Conservation (phyloP, 768 basidiomycete species). For the Clitopilus passeckerianus region DNA sequence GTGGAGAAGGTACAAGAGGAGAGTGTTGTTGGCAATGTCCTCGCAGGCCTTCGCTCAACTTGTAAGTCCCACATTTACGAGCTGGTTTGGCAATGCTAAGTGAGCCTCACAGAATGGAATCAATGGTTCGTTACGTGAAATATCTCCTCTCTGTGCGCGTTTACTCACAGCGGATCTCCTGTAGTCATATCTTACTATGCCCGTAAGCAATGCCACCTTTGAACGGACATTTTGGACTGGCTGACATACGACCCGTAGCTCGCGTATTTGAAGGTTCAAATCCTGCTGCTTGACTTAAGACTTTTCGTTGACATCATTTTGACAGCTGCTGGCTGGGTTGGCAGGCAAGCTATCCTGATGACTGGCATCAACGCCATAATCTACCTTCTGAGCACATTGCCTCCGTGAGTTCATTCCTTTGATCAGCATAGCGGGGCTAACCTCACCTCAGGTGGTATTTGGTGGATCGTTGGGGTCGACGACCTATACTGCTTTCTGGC, state of each 20-base stretch:
- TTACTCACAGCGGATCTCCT: background rate
- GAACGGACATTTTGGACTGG: conserved; percentile 4
- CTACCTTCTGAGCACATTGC: conserved; percentile 74
- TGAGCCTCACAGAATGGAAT: conserved; percentile 72
- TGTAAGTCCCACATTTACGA: conserved; percentile 5
- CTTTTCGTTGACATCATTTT: too few species aligned
- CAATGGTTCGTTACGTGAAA: conserved; percentile 58
- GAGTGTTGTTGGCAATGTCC: conserved; percentile 93
- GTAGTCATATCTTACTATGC: conserved; percentile 92
- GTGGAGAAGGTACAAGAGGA: conserved; percentile 83
- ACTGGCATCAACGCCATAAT: conserved; percentile 89
- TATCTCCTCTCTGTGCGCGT: background rate
- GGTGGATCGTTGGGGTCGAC: conserved; percentile 87
- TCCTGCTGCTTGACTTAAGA: too few species aligned
- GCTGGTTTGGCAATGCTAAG: background rate
- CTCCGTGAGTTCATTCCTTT: conserved; percentile 53
- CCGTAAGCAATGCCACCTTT: conserved; percentile 45
- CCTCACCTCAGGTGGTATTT: conserved; percentile 75
- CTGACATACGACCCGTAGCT: conserved; percentile 33
- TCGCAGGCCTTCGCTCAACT: conserved; percentile 49
- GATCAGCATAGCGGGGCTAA: conserved; percentile 7
- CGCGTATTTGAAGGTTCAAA: conserved; percentile 93
- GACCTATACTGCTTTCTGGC: conserved; percentile 82
- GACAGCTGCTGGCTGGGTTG: conserved; percentile 96
- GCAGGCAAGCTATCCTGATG: conserved; percentile 91